Base-by-base conservation (phyloP, 1,139 yeast genomes). In the Blastobotrys persicus region DNA sequence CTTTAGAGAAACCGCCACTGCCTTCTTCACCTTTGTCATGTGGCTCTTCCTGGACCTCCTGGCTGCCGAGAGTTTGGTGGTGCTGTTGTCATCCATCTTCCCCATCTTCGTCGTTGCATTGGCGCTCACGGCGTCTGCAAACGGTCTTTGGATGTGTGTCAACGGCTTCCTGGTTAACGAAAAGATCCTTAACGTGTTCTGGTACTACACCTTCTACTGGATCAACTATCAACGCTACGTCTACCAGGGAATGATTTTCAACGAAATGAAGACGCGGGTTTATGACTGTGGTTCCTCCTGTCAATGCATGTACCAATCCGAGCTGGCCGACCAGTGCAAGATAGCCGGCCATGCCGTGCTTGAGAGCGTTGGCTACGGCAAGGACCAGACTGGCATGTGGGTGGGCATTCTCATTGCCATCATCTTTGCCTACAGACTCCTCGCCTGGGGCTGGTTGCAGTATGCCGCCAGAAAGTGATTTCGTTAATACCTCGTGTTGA, bases 81-180 rank as follows among this genome's bases (percentile, higher is more conserved):
- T 71, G 3, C 62, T 71, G 37, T 58, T 72, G 12, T 59, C 74
- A 3, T 60, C 72, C 3, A 13, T 69, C 7, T 60, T 68, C 49
- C 75, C 76, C 4, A 61, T 65, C 28, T 72, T 71, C 54, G 76
- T 72, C 7, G 67, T 69, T 42, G 63, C 75, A 2, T 62, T 72
- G 49, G 74, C 76, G 0, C 55, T 71, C 16, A 68, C 73, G 1
- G 75, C 76, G 1, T 72, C 72, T 55, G 63, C 70, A 32, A 72
- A 72, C 52, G 75, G 76, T 5, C 64, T 74, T 44, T 74, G 77
- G 74, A 74, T 72, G 73, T 67, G 72, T 11, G 75, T 73, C 11
- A 75, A 75, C 34, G 76, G 77, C 4, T 70, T 70, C 45, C 55
- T 70, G 46, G 75, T 72, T 2, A 59, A 69, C 6, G 55, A 66